phyloP scores from a whole-genome alignment of 208 protist species.

The Leishmania mexicana region DNA sequence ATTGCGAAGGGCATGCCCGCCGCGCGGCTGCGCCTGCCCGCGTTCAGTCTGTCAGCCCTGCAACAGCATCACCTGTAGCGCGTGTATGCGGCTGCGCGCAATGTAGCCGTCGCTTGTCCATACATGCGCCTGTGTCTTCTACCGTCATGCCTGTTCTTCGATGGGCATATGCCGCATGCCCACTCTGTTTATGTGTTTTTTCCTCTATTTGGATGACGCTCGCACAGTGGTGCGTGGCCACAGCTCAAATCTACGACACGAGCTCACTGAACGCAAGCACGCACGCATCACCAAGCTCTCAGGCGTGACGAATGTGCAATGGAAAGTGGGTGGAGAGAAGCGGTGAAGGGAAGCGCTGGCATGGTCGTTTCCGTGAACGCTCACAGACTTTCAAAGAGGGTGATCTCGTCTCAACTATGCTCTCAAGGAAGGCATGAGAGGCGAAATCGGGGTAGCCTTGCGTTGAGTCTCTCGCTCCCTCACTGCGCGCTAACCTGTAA shows the following conservation, averaged over 20 bases:
- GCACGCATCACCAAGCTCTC: neutral
- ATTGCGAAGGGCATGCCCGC: constrained; percentile 28
- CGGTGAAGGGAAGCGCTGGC: too few relatives aligned
- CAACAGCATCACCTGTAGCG: constrained; percentile 1
- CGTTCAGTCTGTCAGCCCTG: neutral
- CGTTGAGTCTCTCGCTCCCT: neutral
- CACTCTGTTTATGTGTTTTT: too few relatives aligned
- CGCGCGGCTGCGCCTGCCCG: constrained; percentile 11
- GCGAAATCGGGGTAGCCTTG: neutral
- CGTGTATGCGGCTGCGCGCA: neutral
- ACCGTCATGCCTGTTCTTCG: neutral
- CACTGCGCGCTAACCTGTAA: neutral
- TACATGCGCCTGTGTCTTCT: neutral
- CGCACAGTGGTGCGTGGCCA: neutral
- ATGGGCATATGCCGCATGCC: too few relatives aligned
- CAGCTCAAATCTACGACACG: neutral
- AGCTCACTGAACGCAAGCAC: neutral
- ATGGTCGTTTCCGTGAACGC: neutral
- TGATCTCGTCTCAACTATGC: neutral
- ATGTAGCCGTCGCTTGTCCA: neutral
- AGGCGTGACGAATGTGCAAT: constrained; percentile 1
- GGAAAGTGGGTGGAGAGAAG: neutral
- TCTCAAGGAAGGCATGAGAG: neutral
- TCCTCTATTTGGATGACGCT: neutral
- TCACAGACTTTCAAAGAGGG: neutral